A percentile compares a stretch with the other conserved stretches of the same genome.
These are phyloP conservation scores for Picea glauca DNA, from an alignment of 75 land plant genomes.

Conservation along the genomic window DNA sequence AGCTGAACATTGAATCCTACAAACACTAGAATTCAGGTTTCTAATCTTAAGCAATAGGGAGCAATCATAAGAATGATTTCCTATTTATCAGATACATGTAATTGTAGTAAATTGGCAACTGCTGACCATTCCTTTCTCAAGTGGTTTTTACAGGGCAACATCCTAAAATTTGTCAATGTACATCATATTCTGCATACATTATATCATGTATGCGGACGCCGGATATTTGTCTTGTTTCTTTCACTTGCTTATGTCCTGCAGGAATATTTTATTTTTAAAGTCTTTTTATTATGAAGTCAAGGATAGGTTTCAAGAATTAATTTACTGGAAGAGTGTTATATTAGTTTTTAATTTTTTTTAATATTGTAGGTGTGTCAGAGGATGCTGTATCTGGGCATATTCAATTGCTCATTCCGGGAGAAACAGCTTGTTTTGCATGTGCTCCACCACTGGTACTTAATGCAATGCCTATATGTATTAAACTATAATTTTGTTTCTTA, in stretches of 20 bases:
- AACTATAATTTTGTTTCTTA: background rate
- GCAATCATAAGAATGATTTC: too few species aligned
- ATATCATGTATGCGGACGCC: too few species aligned
- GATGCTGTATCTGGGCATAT: slow-evolving; percentile 99
- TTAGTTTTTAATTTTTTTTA: slow-evolving; percentile 1
- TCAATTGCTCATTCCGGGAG: slow-evolving; percentile 92
- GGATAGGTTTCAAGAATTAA: background rate
- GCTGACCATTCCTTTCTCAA: background rate
- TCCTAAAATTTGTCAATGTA: background rate
- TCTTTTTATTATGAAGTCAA: background rate
- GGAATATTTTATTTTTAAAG: background rate
- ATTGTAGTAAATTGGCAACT: background rate
- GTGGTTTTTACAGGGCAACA: background rate
- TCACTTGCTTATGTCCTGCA: background rate
- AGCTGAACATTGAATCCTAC: too few species aligned
- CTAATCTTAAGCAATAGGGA: too few species aligned
- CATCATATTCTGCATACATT: background rate
- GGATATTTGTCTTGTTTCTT: background rate
- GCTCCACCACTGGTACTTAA: slow-evolving; percentile 88
- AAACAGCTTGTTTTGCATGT: slow-evolving; percentile 99
- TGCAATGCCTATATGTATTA: background rate
- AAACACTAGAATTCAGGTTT: too few species aligned
- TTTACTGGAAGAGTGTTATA: background rate
- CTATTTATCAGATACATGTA: background rate
- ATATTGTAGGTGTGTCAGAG: slow-evolving; percentile 85